A percentile compares a stretch with the other conserved stretches of the same genome.
phyloP scores from a whole-genome alignment of 2,329 filamentous ascomycete genomes.

The Cladorrhinum sp. region DNA sequence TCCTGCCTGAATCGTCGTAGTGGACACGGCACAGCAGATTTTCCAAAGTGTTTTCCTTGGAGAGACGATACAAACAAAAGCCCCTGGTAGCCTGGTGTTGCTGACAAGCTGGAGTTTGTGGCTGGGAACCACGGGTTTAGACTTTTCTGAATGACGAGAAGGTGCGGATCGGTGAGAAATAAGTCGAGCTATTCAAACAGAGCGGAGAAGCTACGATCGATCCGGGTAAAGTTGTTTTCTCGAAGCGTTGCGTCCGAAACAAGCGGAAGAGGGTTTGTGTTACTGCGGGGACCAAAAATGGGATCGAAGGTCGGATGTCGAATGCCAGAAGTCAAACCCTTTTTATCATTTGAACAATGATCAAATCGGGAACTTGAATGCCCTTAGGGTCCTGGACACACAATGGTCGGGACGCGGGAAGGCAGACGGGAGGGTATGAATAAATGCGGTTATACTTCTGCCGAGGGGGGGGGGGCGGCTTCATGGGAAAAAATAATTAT shows the following conservation, averaged over 20 bases:
- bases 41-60: constrained; percentile 3
- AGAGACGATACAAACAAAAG: neutral
- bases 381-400: neutral
- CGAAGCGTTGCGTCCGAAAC: constrained; percentile 9
- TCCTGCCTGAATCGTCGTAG: constrained; percentile 15
- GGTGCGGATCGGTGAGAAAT: neutral
- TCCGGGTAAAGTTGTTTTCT: constrained; percentile 11
- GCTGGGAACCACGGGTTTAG: neutral
- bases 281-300: constrained; percentile 9
- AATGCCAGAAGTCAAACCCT: no score
- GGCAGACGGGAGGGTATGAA: neutral
- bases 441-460: neutral
- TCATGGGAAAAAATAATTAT: neutral
- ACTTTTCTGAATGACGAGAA: neutral
- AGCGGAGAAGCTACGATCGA: constrained; percentile 3
- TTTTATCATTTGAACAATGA: no score
- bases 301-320: no score
- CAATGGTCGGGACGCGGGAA: neutral
- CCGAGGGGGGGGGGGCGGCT: neutral
- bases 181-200: neutral
- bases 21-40: constrained; percentile 12
- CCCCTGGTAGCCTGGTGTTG: neutral
- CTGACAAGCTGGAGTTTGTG: neutral
- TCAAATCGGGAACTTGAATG: neutral
- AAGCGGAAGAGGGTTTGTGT: constrained; percentile 1